Conservation (phyloP, 352 stramenopile species). For the Phytophthora ramorum region DNA sequence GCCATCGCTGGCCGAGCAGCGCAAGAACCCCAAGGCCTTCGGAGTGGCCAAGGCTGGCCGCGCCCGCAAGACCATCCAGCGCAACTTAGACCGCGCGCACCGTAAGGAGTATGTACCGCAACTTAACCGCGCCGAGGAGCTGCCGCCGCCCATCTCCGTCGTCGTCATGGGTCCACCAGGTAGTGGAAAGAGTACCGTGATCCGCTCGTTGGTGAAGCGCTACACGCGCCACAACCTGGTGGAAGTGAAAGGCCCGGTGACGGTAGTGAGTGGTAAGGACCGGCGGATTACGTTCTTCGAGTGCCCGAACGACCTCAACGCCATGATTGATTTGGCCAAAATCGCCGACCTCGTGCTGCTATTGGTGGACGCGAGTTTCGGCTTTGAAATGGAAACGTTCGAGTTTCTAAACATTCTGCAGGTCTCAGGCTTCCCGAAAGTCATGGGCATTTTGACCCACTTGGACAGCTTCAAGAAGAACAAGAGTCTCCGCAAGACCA, state of each 20-base stretch:
- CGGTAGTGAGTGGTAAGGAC: slow-evolving; percentile 98
- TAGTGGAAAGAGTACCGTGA: slow-evolving; percentile 98
- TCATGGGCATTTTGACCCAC: slow-evolving; percentile 99
- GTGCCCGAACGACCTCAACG: slow-evolving; percentile 96
- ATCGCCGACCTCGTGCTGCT: slow-evolving; percentile 99
- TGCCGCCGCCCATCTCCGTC: slow-evolving; percentile 94
- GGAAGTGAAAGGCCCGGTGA: slow-evolving; percentile 98
- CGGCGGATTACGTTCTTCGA: slow-evolving; percentile 99
- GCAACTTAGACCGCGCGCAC: slow-evolving; percentile 97
- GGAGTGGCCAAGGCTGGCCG: slow-evolving; percentile 95
- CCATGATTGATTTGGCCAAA: slow-evolving; percentile 97
- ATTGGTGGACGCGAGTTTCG: slow-evolving; percentile 99
- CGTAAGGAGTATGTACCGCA: slow-evolving; percentile 98
- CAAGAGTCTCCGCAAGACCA: slow-evolving; percentile 98
- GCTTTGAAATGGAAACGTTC: slow-evolving; percentile 99
- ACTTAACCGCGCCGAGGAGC: slow-evolving; percentile 82
- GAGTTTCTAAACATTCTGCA: slow-evolving; percentile 99
- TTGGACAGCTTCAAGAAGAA: slow-evolving; percentile 98
- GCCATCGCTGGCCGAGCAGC: slow-evolving; percentile 88
- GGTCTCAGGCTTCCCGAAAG: slow-evolving; percentile 89
- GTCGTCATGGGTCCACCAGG: slow-evolving; percentile 98
- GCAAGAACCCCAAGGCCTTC: slow-evolving; percentile 98
- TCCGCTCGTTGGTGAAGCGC: slow-evolving; percentile 98
- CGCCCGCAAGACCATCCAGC: slow-evolving; percentile 96
- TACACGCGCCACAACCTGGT: slow-evolving; percentile 99